Percentiles rank a stretch among this genome's conserved stretches.
phyloP scores from a whole-genome alignment of 768 basidiomycete genomes.

The Pleurotus sapidus region DNA sequence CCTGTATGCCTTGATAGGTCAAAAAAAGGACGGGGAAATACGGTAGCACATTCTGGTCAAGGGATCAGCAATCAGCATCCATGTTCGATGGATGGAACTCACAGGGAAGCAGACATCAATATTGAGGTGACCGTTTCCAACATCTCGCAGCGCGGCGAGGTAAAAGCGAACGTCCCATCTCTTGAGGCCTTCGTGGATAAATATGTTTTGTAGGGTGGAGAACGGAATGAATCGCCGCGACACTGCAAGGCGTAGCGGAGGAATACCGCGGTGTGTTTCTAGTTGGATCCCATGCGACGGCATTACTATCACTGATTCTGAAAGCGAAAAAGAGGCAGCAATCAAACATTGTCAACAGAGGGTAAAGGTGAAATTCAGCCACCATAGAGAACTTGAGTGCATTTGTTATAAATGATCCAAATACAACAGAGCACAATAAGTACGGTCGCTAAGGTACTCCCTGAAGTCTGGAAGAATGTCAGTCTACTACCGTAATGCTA shows the following conservation, averaged over 20 bases:
- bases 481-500: not conserved
- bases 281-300: slow-evolving; percentile 72
- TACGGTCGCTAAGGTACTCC: slow-evolving; percentile 9
- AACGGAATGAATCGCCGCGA: slow-evolving; percentile 60
- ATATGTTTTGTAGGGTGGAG: slow-evolving; percentile 49
- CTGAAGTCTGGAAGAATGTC: slow-evolving; percentile 13
- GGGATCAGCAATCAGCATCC: slow-evolving; percentile 2
- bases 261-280: slow-evolving; percentile 64
- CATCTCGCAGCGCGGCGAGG: slow-evolving; percentile 44
- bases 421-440: slow-evolving; percentile 14
- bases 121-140: slow-evolving; percentile 21
- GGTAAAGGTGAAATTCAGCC: not conserved
- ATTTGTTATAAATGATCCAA: slow-evolving; percentile 29
- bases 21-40: slow-evolving; percentile 55
- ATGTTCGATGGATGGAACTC: slow-evolving; percentile 12
- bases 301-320: slow-evolving; percentile 70
- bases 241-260: slow-evolving; percentile 29
- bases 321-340: slow-evolving; percentile 7
- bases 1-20: slow-evolving; percentile 61
- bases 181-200: slow-evolving; percentile 72
- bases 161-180: slow-evolving; percentile 76
- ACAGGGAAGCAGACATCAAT: slow-evolving; percentile 66
- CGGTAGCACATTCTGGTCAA: slow-evolving; percentile 58
- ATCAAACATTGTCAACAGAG: not conserved
- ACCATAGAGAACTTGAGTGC: slow-evolving; percentile 50